Evolutionary conservation across 208 protist genomes (phyloP).

Genomic region (Jaenimonas drosophilae): DNA sequence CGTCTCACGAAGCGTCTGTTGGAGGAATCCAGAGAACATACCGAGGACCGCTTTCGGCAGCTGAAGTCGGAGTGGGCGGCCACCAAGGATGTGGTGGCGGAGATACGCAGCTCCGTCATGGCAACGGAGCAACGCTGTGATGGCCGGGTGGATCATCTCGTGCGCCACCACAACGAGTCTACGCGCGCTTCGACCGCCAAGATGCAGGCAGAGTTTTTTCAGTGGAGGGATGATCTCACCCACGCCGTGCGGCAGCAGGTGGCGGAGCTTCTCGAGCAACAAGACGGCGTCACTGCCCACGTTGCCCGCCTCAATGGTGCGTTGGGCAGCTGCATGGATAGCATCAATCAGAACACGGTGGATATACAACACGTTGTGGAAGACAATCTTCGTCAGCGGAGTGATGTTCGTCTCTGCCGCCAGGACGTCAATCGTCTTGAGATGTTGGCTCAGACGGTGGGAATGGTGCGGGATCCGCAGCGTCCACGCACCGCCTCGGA

Average conservation of each 20-base stretch:
- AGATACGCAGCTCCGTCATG: conserved; percentile 12
- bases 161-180: conserved; percentile 30
- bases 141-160: conserved; percentile 32
- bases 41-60: conserved; percentile 6
- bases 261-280: conserved; percentile 12
- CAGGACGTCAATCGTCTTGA: conserved; percentile 69
- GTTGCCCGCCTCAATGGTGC: conserved; percentile 41
- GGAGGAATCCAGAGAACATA: neutral
- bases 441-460: conserved; percentile 42
- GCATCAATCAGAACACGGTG: conserved; percentile 13
- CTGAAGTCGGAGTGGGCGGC: conserved; percentile 20
- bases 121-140: conserved; percentile 29
- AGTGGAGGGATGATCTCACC: conserved; percentile 24
- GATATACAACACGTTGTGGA: conserved; percentile 47
- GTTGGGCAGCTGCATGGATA: conserved; percentile 29
- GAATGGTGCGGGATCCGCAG: too few species aligned
- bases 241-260: conserved; percentile 11
- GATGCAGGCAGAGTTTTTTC: conserved; percentile 22
- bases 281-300: conserved; percentile 20
- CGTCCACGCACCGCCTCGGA: too few species aligned
- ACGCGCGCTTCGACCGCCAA: conserved; percentile 26
- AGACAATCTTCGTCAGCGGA: conserved; percentile 20
- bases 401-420: conserved; percentile 45
- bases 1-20: neutral
- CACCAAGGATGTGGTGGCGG: conserved; percentile 24